These are phyloP conservation scores for Metschnikowia colocasiae DNA, from an alignment of 805 yeast genomes.

Conservation along the genomic window DNA sequence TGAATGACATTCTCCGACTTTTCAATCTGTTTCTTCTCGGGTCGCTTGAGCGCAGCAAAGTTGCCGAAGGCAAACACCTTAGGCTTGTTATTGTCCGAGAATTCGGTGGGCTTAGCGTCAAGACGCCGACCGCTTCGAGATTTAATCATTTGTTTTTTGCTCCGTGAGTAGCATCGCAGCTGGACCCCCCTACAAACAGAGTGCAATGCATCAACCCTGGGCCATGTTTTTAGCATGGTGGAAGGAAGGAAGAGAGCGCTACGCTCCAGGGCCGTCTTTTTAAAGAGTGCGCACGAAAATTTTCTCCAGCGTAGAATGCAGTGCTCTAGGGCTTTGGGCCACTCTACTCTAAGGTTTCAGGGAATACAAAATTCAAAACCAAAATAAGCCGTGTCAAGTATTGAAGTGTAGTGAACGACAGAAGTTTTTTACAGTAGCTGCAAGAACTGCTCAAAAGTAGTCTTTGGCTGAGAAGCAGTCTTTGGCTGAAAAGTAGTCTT, in stretches of 20 bases:
- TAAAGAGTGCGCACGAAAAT: constrained; percentile 10
- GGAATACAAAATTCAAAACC: neutral
- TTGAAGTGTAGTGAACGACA: too few species aligned
- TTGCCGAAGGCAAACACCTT: constrained; percentile 22
- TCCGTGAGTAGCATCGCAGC: constrained; percentile 8
- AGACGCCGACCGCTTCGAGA: constrained; percentile 15
- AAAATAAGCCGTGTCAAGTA: too few species aligned
- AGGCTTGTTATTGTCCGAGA: constrained; percentile 5
- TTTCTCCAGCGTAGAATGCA: constrained; percentile 4
- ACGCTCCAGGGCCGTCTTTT: neutral
- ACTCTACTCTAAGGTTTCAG: neutral
- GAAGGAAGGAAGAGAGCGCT: neutral
- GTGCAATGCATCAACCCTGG: constrained; percentile 1
- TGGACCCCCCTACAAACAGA: neutral
- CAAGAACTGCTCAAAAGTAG: too few species aligned
- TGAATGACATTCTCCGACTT: constrained; percentile 22
- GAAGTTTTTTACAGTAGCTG: too few species aligned
- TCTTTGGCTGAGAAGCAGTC: too few species aligned
- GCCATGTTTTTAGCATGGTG: constrained; percentile 8
- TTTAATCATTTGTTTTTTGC: constrained; percentile 13
- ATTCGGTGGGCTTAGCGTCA: constrained; percentile 18
- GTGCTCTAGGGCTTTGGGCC: constrained; percentile 6
- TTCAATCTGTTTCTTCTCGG: constrained; percentile 18
- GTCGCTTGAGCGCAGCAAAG: constrained; percentile 21
- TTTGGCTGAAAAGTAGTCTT: too few species aligned